Evolutionary conservation across 257 asterid species (phyloP).

Genomic region (Solanum pinnatisectum): DNA sequence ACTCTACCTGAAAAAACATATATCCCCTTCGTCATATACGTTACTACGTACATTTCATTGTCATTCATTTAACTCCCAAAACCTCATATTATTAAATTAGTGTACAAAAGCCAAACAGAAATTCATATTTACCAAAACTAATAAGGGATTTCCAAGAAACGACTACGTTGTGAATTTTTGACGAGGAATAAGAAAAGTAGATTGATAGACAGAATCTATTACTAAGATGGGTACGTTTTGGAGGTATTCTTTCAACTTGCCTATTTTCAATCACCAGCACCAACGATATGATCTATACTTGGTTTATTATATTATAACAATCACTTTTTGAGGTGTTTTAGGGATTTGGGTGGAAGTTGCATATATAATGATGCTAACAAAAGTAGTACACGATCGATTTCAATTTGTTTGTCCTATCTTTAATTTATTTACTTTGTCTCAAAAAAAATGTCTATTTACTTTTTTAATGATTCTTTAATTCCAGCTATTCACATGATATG

Average conservation of each 20-base stretch:
- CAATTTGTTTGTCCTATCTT: not conserved
- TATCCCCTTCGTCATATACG: not conserved
- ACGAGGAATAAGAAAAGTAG: not conserved
- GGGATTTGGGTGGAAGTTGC: not conserved
- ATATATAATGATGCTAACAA: no score
- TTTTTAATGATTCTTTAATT: not conserved
- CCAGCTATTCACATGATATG: accelerated
- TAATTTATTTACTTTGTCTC: not conserved
- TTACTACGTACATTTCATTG: not conserved
- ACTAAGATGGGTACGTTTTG: not conserved
- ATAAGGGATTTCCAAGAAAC: not conserved
- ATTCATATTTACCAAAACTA: not conserved
- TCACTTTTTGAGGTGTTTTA: not conserved
- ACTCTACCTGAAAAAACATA: no score
- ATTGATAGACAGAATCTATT: not conserved
- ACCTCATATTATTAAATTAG: not conserved
- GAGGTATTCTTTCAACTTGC: not conserved
- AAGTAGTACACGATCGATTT: not conserved
- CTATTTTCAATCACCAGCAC: not conserved
- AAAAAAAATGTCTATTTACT: not conserved
- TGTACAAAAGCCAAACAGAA: not conserved
- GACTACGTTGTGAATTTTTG: not conserved
- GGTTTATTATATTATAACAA: not conserved
- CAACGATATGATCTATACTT: not conserved
- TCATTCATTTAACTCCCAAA: not conserved